Conservation (phyloP, 306 rosid species). For the Cicer arietinum region DNA sequence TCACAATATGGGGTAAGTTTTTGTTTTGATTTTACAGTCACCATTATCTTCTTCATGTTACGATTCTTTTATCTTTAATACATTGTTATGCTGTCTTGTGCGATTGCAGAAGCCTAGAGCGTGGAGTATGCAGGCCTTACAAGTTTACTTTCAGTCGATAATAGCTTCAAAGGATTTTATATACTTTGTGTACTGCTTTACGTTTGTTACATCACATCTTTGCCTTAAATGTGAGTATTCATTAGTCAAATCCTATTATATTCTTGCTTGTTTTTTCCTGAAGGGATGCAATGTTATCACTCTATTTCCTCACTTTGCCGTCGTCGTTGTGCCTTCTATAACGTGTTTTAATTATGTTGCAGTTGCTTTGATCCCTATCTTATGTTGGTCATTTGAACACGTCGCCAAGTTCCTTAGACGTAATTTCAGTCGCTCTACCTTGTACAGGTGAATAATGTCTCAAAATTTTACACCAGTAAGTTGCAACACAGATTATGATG, state of each 20-base stretch:
- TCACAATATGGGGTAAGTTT: slow-evolving; percentile 74
- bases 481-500: slow-evolving; percentile 11
- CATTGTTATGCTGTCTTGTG: slow-evolving; percentile 37
- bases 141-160: slow-evolving; percentile 81
- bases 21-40: slow-evolving; percentile 23
- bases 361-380: slow-evolving; percentile 91
- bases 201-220: slow-evolving; percentile 78
- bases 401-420: slow-evolving; percentile 95
- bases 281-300: slow-evolving; percentile 11
- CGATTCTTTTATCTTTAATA: slow-evolving; percentile 28
- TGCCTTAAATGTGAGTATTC: slow-evolving; percentile 79
- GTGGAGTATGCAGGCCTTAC: slow-evolving; percentile 91
- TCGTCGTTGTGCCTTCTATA: slow-evolving; percentile 35
- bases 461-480: not conserved
- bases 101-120: slow-evolving; percentile 85
- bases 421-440: slow-evolving; percentile 82
- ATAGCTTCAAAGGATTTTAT: slow-evolving; percentile 83
- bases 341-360: slow-evolving; percentile 51
- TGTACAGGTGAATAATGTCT: slow-evolving; percentile 74
- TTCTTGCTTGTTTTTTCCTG: slow-evolving; percentile 5
- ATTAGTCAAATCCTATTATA: slow-evolving; percentile 35
- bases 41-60: slow-evolving; percentile 18
- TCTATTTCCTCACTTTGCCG: slow-evolving; percentile 6
- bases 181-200: slow-evolving; percentile 79
- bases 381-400: slow-evolving; percentile 83